Conservation (phyloP, 1,284 basidiomycete species). For the Agaricales sp. region DNA sequence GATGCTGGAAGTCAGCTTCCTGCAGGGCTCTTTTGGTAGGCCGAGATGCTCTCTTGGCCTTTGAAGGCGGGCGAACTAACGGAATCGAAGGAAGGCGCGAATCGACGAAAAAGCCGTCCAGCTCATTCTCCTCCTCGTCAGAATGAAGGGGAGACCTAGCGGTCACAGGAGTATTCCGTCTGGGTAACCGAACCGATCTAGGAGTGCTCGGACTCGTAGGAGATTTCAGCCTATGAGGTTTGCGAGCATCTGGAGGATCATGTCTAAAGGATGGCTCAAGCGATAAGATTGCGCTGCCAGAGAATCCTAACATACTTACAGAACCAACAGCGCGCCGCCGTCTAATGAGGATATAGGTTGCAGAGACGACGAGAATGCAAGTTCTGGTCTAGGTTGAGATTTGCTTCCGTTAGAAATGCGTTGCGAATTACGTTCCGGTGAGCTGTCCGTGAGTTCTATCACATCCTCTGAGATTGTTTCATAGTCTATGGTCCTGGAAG, state of each 20-base stretch:
- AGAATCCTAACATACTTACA: neutral
- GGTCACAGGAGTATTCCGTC: neutral
- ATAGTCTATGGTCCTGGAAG: no score
- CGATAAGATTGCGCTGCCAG: no score
- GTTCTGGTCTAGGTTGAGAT: neutral
- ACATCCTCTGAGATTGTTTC: neutral
- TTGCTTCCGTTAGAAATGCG: no score
- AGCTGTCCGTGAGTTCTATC: neutral
- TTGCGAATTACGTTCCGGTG: no score
- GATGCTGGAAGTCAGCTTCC: constrained; percentile 32
- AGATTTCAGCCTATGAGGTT: neutral
- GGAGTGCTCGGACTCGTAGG: neutral
- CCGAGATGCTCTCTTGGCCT: neutral
- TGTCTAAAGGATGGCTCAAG: neutral
- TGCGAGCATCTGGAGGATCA: neutral
- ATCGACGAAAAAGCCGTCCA: no score
- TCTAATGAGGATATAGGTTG: neutral
- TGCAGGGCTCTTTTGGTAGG: constrained; percentile 31
- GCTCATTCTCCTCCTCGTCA: neutral
- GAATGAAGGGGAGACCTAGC: neutral
- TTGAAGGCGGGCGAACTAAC: neutral
- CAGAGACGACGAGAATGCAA: neutral
- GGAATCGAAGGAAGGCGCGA: neutral
- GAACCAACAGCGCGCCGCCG: neutral
- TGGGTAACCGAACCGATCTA: no score